These are phyloP conservation scores for Drosera capensis DNA, from an alignment of 148 eudicot genomes.

Conservation along the genomic window DNA sequence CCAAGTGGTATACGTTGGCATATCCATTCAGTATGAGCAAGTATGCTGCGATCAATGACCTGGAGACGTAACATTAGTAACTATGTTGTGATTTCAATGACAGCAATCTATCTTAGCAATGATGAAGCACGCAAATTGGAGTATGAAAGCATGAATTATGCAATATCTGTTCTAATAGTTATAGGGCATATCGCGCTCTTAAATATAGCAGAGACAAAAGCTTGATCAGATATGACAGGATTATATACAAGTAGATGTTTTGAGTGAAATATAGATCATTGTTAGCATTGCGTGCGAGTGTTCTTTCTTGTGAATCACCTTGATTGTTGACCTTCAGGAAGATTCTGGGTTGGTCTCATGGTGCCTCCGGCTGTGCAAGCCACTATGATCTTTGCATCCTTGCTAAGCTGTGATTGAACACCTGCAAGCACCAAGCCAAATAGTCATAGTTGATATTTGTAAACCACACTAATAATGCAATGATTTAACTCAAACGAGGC, in stretches of 20 bases:
- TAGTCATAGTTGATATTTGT: too few relatives aligned
- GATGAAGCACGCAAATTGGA: conserved; percentile 1
- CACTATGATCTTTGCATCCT: conserved; percentile 79
- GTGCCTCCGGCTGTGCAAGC: conserved; percentile 96
- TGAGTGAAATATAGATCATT: background rate
- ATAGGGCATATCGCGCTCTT: too few relatives aligned
- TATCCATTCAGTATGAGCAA: conserved; percentile 89
- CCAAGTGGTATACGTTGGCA: conserved; percentile 77
- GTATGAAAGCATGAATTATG: too few relatives aligned
- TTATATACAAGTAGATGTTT: too few relatives aligned
- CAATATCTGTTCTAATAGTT: too few relatives aligned
- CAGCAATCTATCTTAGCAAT: background rate
- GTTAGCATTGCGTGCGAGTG: background rate
- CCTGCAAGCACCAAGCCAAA: conserved; percentile 34
- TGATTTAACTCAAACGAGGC: conserved; percentile 1
- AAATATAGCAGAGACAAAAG: too few relatives aligned
- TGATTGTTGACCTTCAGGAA: conserved; percentile 96
- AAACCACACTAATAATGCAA: background rate
- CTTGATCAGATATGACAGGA: too few relatives aligned
- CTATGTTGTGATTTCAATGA: background rate
- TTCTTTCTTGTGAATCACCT: conserved; percentile 26
- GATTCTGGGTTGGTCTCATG: conserved; percentile 81
- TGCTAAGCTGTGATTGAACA: conserved; percentile 61
- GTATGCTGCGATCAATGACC: conserved; percentile 97
- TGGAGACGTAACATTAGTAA: conserved; percentile 17